phyloP scores from a whole-genome alignment of 2,329 filamentous ascomycete species.

The Talaromyces sp. region DNA sequence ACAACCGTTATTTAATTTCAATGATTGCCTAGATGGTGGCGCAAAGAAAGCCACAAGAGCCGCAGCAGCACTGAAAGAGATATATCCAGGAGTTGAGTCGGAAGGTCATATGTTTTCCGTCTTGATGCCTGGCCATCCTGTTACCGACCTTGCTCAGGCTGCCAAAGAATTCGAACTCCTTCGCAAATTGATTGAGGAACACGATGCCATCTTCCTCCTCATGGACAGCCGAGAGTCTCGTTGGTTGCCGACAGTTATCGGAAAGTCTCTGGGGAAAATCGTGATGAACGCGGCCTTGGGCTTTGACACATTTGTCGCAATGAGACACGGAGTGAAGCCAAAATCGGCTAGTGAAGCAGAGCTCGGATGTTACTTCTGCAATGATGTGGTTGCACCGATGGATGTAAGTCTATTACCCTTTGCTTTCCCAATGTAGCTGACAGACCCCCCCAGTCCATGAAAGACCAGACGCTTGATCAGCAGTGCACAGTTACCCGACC shows the following conservation, averaged over 20 bases:
- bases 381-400: conserved; percentile 89
- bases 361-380: conserved; percentile 96
- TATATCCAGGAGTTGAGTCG: conserved; percentile 86
- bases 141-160: conserved; percentile 67
- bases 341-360: conserved; percentile 58
- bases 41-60: conserved; percentile 78
- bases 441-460: conserved; percentile 64
- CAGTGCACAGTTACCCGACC: conserved; percentile 97
- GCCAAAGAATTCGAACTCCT: conserved; percentile 73
- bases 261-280: conserved; percentile 86
- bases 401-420: conserved; percentile 63
- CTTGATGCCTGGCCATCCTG: conserved; percentile 92
- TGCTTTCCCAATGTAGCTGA: background rate
- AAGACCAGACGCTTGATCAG: conserved; percentile 92
- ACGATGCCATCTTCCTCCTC: conserved; percentile 91
- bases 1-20: conserved; percentile 86
- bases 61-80: conserved; percentile 73
- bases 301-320: conserved; percentile 95
- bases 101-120: conserved; percentile 78
- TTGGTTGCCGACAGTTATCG: conserved; percentile 96
- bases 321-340: conserved; percentile 79
- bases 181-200: conserved; percentile 70
- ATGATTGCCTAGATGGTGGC: conserved; percentile 83
- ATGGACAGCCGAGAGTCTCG: conserved; percentile 95
- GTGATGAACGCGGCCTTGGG: conserved; percentile 95